Base-by-base conservation (phyloP, 768 basidiomycete species). In the Tulasnella sp. region DNA sequence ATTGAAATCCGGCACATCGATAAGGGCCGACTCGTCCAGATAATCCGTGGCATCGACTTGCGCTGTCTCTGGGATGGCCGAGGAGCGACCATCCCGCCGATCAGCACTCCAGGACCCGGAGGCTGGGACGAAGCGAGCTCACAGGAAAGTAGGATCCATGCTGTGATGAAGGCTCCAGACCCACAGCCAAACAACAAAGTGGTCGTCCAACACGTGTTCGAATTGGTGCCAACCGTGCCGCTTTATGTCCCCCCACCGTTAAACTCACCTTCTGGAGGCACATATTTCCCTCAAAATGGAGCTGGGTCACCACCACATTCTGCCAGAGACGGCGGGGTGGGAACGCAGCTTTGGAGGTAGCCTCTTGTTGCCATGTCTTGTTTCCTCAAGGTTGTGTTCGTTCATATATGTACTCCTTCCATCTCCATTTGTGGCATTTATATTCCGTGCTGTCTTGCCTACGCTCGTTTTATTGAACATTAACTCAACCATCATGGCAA, bases 21-120 rank as follows among this genome's bases (percentile, higher is more conserved):
- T 63, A 87, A 83, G 0, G 87, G 89, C 2, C 78, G 85, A 0
- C 78, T 91, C 3, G 81, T 80, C 1, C 89, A 92, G 68, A 87
- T 92, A 67, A 84, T 92, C 60, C 78, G 80, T 0, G 90, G 91
- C 1, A 78, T 78, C 57, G 88, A 92, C 63, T 76, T 93, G 45
- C 81, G 84, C 25, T 91, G 89, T 66, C 80, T 91, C 25, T 96
- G 91, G 87, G 92, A 97, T 67, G 93, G 89, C 11, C 82, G 89
- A 66, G 70, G 79, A 11, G 67, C 67, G 15, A 65, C 42, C 69
- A 65, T 62, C 51, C 70, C 56, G 19, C 67, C 61, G 3, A 66
- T 61, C 29, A 59, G 60, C 17, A 74, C 73, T 25, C 75, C 78
- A 1, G 75, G 76, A 10, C 73, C 75, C 3, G 72, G 74, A 10